Percentiles rank a stretch among this genome's conserved stretches.
These are phyloP conservation scores for Nematocida displodere DNA, from an alignment of 371 early-diverging fungal species.

Conservation along the genomic window DNA sequence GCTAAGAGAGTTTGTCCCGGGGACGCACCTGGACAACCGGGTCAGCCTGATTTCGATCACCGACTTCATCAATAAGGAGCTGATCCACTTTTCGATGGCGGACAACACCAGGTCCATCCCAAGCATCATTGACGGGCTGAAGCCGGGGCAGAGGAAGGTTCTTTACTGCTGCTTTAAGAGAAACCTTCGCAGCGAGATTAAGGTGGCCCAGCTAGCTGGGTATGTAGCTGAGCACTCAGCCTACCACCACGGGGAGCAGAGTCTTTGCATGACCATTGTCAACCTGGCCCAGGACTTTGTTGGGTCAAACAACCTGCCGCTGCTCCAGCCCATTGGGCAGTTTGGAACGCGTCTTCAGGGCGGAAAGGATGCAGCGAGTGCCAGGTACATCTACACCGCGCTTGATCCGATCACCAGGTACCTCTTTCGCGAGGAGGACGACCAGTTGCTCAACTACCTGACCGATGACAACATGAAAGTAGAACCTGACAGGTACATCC, in stretches of 20 bases:
- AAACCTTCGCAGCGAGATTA: conserved; percentile 76
- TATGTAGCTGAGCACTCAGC: conserved; percentile 84
- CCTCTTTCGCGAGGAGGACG: conserved; percentile 80
- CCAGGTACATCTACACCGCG: conserved; percentile 90
- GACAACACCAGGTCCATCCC: conserved; percentile 96
- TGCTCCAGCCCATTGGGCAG: conserved; percentile 83
- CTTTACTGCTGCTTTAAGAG: conserved; percentile 83
- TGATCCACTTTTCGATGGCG: conserved; percentile 90
- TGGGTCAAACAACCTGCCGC: conserved; percentile 85
- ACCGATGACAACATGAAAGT: conserved; percentile 85
- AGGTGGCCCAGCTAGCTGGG: conserved; percentile 87
- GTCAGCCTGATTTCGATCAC: conserved; percentile 72
- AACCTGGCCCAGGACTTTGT: conserved; percentile 93
- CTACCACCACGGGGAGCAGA: conserved; percentile 95
- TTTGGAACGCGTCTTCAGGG: conserved; percentile 91
- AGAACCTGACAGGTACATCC: conserved; percentile 93
- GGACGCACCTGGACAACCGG: conserved; percentile 83
- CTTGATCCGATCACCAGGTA: conserved; percentile 73
- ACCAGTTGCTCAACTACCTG: conserved; percentile 75
- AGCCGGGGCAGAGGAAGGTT: conserved; percentile 96
- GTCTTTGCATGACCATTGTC: conserved; percentile 81
- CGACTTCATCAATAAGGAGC: conserved; percentile 93
- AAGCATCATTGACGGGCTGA: conserved; percentile 89
- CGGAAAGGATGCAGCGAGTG: conserved; percentile 90
- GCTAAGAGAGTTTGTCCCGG: conserved; percentile 78